Base-by-base conservation (phyloP, 305 asterid species). In the Solanum aculeatissimum region DNA sequence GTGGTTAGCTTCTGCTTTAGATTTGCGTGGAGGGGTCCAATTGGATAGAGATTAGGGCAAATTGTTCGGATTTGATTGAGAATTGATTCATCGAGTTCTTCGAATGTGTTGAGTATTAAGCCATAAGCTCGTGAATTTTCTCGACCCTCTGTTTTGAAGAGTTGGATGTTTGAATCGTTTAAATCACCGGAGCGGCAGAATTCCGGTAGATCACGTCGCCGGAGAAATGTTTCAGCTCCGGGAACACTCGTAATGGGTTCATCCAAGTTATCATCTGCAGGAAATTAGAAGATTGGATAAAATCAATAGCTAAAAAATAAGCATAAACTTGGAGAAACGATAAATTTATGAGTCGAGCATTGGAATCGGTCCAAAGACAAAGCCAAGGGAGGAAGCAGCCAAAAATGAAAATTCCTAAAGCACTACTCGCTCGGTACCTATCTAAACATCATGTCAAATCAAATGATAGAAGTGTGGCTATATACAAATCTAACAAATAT, bases 11-110 rank as follows among this genome's bases (percentile, higher is more conserved):
- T 89, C 70, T 87, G 63, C 81, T 91, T 90, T 25, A 93, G 81
- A 78, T 89, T 93, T 3, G 92, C 88, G 19, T 94, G 98, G 7
- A 93, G 90, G 27, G 98, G 98, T 14, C 98, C 98, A 1, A 94
- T 90, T 23, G 96, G 83, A 89, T 93, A 94, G 4, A 93, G 83
- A 53, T 92, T 93, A 1, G 94, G 97, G 83, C 92, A 90, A 14
- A 81, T 35, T 9, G 65, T 78, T 8, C 92, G 93, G 58, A 92
- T 75, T 45, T 89, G 85, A 16, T 91, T 85, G 8, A 94, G 89
- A 4, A 91, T 85, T 0, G 91, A 89, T 11, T 87, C 91, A 86
- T 92, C 97, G 13, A 93, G 88, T 25, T 92, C 92, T 84, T 93
- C 94, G 18, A 92, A 94, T 16, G 98, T 92, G 93, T 94, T 94